phyloP scores from a whole-genome alignment of 768 basidiomycete genomes.

The Mycena metata region DNA sequence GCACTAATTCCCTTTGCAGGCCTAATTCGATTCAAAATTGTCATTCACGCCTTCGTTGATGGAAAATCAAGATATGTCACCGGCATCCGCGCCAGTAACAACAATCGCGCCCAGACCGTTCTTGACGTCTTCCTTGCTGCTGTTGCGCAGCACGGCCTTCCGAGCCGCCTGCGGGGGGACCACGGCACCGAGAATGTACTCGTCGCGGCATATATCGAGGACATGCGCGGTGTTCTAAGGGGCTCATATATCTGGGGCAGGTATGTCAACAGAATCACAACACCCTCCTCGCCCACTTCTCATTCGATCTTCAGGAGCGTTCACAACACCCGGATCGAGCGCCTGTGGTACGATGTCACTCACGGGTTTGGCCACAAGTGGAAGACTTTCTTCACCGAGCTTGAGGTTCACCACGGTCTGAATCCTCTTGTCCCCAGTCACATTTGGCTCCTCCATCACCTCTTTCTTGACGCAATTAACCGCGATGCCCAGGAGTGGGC shows the following conservation, averaged over 20 bases:
- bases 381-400: conserved; percentile 47
- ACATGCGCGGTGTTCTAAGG: neutral
- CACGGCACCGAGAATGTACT: conserved; percentile 29
- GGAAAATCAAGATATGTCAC: conserved; percentile 54
- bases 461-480: conserved; percentile 45
- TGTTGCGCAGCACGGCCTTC: conserved; percentile 45
- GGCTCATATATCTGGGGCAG: conserved; percentile 28
- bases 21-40: conserved; percentile 45
- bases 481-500: conserved; percentile 45
- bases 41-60: conserved; percentile 56
- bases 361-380: conserved; percentile 46
- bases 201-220: conserved; percentile 23
- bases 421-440: conserved; percentile 36
- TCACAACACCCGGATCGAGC: conserved; percentile 39
- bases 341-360: conserved; percentile 50
- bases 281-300: neutral
- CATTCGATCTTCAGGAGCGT: conserved; percentile 26
- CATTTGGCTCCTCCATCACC: conserved; percentile 49
- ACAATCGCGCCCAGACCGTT: conserved; percentile 57
- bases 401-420: conserved; percentile 45
- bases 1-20: conserved; percentile 23
- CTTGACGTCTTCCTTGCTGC: conserved; percentile 49
- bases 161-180: conserved; percentile 45
- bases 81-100: conserved; percentile 52
- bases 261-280: too few relatives aligned